phyloP scores from a whole-genome alignment of 2,329 filamentous ascomycete species.

The Beauveria pseudobassiana region DNA sequence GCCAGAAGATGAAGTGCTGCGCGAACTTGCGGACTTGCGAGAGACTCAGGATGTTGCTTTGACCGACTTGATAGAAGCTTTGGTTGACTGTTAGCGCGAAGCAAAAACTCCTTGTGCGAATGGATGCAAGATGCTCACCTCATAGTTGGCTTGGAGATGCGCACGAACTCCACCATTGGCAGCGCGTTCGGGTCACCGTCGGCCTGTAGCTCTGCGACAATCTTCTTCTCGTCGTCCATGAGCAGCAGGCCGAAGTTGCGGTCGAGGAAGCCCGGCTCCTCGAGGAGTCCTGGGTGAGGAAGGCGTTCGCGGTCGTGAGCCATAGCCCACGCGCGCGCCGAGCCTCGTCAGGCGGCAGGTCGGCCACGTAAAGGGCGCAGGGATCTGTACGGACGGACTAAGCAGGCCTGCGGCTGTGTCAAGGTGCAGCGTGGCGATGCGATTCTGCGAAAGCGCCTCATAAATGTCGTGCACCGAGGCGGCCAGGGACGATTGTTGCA shows the following conservation, averaged over 20 bases:
- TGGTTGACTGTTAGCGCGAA: background rate
- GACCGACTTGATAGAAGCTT: constrained; percentile 61
- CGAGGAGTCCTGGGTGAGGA: constrained; percentile 61
- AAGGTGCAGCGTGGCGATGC: constrained; percentile 76
- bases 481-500: constrained; percentile 69
- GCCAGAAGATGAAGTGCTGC: constrained; percentile 93
- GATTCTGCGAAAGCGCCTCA: constrained; percentile 71
- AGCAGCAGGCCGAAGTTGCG: constrained; percentile 83
- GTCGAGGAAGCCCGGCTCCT: constrained; percentile 63
- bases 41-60: constrained; percentile 64
- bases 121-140: constrained; percentile 37
- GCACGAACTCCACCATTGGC: constrained; percentile 74
- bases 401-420: constrained; percentile 53
- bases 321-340: constrained; percentile 63
- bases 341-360: constrained; percentile 62
- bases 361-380: constrained; percentile 61
- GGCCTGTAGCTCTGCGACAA: constrained; percentile 65
- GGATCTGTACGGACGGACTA: constrained; percentile 58
- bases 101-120: background rate
- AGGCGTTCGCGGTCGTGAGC: constrained; percentile 78
- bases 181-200: constrained; percentile 69
- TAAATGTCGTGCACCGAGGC: constrained; percentile 77
- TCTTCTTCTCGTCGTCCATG: constrained; percentile 71
- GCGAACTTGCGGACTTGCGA: constrained; percentile 80
- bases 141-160: constrained; percentile 61